phyloP scores from a whole-genome alignment of 768 basidiomycete genomes.

The Bullera alba region DNA sequence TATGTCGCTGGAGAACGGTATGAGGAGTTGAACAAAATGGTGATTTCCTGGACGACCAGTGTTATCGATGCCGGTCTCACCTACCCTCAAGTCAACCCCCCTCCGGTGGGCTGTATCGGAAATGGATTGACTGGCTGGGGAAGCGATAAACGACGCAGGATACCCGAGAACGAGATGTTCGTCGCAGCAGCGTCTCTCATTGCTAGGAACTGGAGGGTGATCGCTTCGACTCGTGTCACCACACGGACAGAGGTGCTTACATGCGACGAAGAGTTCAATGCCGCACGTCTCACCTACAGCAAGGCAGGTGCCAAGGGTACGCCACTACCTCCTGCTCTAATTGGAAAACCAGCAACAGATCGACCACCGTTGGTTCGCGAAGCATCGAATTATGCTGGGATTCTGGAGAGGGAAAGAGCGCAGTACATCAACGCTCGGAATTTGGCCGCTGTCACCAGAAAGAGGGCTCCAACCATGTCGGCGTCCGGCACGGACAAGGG shows the following conservation, averaged over 20 bases:
- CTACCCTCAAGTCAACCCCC: slow-evolving; percentile 10
- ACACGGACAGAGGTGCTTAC: slow-evolving; percentile 7
- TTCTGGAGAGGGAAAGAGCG: no score
- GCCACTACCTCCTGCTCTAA: not conserved
- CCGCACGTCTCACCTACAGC: no score
- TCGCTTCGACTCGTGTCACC: slow-evolving; percentile 9
- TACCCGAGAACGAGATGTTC: slow-evolving; percentile 24
- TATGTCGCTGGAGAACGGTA: slow-evolving; percentile 4
- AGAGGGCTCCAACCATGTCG: no score
- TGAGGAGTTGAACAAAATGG: slow-evolving; percentile 10
- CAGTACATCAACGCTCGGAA: no score
- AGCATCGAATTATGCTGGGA: no score
- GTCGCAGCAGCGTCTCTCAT: slow-evolving; percentile 7
- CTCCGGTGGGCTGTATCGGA: slow-evolving; percentile 11
- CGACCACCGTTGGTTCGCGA: no score
- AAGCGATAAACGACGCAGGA: slow-evolving; percentile 17
- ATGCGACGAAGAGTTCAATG: slow-evolving; percentile 14
- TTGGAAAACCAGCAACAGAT: no score
- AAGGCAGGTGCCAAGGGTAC: no score
- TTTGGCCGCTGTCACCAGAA: no score
- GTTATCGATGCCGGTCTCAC: slow-evolving; percentile 17
- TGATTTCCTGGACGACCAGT: slow-evolving; percentile 30
- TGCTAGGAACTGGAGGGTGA: slow-evolving; percentile 16
- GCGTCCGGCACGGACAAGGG: no score
- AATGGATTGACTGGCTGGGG: slow-evolving; percentile 16